These are phyloP conservation scores for Castanea mollissima DNA, from an alignment of 306 rosid genomes.

Conservation along the genomic window DNA sequence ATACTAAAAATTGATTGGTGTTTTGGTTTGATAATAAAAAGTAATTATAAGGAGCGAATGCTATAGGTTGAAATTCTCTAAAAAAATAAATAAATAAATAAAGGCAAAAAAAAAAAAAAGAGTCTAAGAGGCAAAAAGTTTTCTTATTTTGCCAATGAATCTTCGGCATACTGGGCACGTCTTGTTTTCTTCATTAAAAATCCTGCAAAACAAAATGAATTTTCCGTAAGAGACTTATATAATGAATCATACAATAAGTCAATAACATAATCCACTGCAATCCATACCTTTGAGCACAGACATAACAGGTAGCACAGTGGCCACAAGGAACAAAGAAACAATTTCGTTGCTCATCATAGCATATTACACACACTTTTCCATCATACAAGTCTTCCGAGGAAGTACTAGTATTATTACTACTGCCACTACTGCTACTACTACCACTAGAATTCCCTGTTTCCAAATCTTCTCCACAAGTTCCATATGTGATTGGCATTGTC, in stretches of 20 bases:
- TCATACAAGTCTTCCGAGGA: conserved; percentile 36
- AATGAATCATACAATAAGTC: background rate
- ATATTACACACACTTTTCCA: conserved; percentile 38
- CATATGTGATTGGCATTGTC: conserved; percentile 20
- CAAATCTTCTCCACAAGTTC: conserved; percentile 22
- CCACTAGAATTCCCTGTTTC: conserved; percentile 19
- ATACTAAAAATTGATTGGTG: too few relatives aligned
- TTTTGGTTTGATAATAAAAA: too few relatives aligned
- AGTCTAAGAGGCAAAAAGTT: conserved; percentile 9
- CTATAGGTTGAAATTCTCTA: too few relatives aligned
- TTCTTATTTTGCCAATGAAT: conserved; percentile 33
- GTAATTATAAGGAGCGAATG: too few relatives aligned
- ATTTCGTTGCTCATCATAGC: conserved; percentile 35
- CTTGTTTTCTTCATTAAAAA: conserved; percentile 32
- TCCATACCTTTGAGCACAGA: conserved; percentile 35
- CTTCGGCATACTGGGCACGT: conserved; percentile 42
- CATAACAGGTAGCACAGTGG: conserved; percentile 40
- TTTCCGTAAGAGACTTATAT: background rate
- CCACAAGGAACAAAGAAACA: conserved; percentile 52
- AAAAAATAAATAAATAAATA: background rate
- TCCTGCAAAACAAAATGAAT: conserved; percentile 15
- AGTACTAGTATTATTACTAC: background rate
- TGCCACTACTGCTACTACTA: background rate
- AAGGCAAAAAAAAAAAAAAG: background rate
- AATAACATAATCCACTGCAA: background rate